These are phyloP conservation scores for Calocybe cyanea DNA, from an alignment of 768 basidiomycete species.

Conservation along the genomic window DNA sequence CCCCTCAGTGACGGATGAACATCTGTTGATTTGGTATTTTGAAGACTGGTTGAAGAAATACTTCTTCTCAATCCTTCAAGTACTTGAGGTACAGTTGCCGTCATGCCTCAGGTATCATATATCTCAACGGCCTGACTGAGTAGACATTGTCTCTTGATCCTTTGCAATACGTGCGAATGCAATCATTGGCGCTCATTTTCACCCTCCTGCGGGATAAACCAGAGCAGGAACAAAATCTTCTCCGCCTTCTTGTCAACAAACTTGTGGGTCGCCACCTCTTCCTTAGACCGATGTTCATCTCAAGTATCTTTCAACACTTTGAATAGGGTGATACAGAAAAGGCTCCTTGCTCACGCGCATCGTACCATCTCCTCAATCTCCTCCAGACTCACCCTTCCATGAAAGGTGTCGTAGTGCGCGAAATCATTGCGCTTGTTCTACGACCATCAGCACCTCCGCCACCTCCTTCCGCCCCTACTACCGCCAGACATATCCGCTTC, in stretches of 20 bases:
- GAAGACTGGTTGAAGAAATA: conserved; percentile 98
- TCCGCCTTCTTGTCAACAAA: conserved; percentile 91
- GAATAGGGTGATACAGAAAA: conserved; percentile 84
- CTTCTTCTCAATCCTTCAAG: conserved; percentile 88
- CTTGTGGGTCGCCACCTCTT: conserved; percentile 47
- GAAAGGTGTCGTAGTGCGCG: conserved; percentile 86
- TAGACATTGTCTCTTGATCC: conserved; percentile 82
- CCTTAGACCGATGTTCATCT: background rate
- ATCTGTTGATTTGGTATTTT: conserved; percentile 83
- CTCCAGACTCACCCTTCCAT: conserved; percentile 90
- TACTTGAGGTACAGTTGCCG: conserved; percentile 81
- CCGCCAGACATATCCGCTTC: conserved; percentile 52
- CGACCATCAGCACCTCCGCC: conserved; percentile 45
- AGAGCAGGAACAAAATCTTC: conserved; percentile 96
- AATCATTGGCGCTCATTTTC: conserved; percentile 73
- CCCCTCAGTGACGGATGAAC: conserved; percentile 60
- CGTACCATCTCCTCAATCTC: conserved; percentile 84
- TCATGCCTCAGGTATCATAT: conserved; percentile 1
- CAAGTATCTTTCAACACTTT: background rate
- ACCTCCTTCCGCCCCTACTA: conserved; percentile 28
- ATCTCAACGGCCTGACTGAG: conserved; percentile 1
- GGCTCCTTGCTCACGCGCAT: conserved; percentile 83
- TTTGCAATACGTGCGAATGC: conserved; percentile 82
- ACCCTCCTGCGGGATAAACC: conserved; percentile 85
- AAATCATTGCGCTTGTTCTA: conserved; percentile 77